Evolutionary conservation across 2,329 filamentous ascomycete genomes (phyloP).

Genomic region (Rugonectria rugulosa): DNA sequence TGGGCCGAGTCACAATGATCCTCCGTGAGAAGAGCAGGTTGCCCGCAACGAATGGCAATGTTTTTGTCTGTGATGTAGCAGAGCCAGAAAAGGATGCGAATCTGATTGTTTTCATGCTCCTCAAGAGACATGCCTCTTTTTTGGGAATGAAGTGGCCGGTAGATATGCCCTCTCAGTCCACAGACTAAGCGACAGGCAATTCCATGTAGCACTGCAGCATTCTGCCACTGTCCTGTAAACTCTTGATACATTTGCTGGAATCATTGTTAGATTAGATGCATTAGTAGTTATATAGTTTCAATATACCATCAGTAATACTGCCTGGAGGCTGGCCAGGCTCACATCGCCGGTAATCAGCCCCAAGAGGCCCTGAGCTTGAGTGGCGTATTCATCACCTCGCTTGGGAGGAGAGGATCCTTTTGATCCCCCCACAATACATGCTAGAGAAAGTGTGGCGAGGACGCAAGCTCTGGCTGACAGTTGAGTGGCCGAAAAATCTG

Average conservation of each 20-base stretch:
- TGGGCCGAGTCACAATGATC: slow-evolving; percentile 60
- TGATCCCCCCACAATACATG: neutral
- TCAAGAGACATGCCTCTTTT: neutral
- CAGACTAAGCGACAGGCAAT: slow-evolving; percentile 19
- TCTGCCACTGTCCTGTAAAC: slow-evolving; percentile 11
- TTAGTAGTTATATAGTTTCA: too few relatives aligned
- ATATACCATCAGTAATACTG: slow-evolving; percentile 15
- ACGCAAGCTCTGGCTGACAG: slow-evolving; percentile 11
- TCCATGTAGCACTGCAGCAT: slow-evolving; percentile 11
- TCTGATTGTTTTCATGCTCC: slow-evolving; percentile 40
- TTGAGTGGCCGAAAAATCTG: neutral
- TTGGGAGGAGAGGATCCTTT: neutral
- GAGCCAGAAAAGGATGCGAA: slow-evolving; percentile 36
- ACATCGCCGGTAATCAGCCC: neutral
- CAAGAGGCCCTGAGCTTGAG: neutral
- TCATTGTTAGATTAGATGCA: neutral
- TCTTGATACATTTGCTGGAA: slow-evolving; percentile 11
- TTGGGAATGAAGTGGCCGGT: neutral
- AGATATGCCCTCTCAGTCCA: slow-evolving; percentile 14
- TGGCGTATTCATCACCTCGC: neutral
- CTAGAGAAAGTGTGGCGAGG: slow-evolving; percentile 9
- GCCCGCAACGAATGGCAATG: slow-evolving; percentile 30
- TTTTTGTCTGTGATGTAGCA: slow-evolving; percentile 41
- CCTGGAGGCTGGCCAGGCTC: slow-evolving; percentile 7
- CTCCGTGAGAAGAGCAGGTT: slow-evolving; percentile 43